Conservation (phyloP, 2,329 filamentous ascomycete genomes). For the Colletotrichum ledebouriae region DNA sequence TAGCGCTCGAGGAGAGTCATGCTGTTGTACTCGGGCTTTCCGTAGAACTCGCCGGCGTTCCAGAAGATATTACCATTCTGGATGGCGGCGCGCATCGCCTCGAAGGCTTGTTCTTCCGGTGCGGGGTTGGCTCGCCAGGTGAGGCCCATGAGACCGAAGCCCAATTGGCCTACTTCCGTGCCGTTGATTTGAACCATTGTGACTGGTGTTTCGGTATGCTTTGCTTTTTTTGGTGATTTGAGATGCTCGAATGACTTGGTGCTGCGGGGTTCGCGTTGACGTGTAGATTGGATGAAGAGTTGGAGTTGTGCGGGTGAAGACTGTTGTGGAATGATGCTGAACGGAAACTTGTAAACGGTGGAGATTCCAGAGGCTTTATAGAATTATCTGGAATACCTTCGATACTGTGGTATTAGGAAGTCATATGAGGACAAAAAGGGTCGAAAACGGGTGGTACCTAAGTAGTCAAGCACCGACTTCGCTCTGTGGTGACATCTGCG, state of each 20-base stretch:
- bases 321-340: constrained; percentile 8
- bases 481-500: constrained; percentile 4
- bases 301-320: no score
- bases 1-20: constrained; percentile 73
- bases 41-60: constrained; percentile 77
- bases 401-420: constrained; percentile 5
- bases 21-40: constrained; percentile 67
- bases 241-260: background rate
- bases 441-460: background rate
- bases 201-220: background rate
- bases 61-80: constrained; percentile 63
- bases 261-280: constrained; percentile 10
- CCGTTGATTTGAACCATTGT: constrained; percentile 54
- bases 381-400: background rate
- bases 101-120: constrained; percentile 63
- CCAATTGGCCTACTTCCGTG: constrained; percentile 62
- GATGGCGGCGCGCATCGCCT: constrained; percentile 68
- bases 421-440: background rate
- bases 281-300: background rate
- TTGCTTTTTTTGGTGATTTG: background rate
- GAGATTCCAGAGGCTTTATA: constrained; percentile 19
- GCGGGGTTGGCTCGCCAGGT: constrained; percentile 57
- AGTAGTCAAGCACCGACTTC: constrained; percentile 1
- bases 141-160: constrained; percentile 68
- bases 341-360: background rate